These are phyloP conservation scores for Dysphania ambrosioides DNA, from an alignment of 148 eudicot genomes.

Conservation along the genomic window DNA sequence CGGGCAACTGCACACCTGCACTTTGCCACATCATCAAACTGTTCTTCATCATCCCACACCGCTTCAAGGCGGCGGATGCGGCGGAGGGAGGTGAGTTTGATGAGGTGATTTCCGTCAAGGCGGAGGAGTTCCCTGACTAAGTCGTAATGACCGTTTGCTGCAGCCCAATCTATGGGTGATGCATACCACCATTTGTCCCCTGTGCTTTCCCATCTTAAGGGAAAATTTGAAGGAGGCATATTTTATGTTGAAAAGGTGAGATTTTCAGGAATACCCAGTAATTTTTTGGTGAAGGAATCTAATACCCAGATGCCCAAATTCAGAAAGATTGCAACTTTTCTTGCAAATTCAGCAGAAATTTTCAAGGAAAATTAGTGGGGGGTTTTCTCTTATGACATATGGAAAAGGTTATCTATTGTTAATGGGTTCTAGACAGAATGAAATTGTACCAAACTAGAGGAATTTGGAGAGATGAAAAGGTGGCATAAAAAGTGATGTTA, in stretches of 20 bases:
- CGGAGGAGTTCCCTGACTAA: slow-evolving; percentile 82
- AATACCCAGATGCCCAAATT: slow-evolving; percentile 24
- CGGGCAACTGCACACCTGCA: slow-evolving; percentile 65
- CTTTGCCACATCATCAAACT: slow-evolving; percentile 65
- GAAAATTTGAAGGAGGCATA: slow-evolving; percentile 43
- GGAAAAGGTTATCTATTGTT: neutral
- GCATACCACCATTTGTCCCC: slow-evolving; percentile 99
- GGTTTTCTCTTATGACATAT: neutral
- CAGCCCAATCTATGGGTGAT: slow-evolving; percentile 91
- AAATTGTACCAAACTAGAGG: neutral
- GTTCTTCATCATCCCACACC: slow-evolving; percentile 89
- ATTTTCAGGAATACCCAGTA: slow-evolving; percentile 23
- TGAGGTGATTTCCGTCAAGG: slow-evolving; percentile 78
- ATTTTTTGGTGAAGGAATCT: slow-evolving; percentile 15
- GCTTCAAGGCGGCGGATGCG: slow-evolving; percentile 87
- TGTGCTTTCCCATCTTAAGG: slow-evolving; percentile 96
- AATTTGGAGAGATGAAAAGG: slow-evolving; percentile 6
- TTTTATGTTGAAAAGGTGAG: neutral
- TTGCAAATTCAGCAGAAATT: neutral
- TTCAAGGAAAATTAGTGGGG: neutral
- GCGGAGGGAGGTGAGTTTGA: slow-evolving; percentile 76
- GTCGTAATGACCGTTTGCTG: slow-evolving; percentile 92
- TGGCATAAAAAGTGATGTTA: neutral
- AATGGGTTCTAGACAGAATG: neutral
- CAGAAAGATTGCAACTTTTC: slow-evolving; percentile 13